A percentile compares a stretch with the other conserved stretches of the same genome.
These are phyloP conservation scores for Phytophthora quininea DNA, from an alignment of 352 stramenopile genomes.

Conservation along the genomic window DNA sequence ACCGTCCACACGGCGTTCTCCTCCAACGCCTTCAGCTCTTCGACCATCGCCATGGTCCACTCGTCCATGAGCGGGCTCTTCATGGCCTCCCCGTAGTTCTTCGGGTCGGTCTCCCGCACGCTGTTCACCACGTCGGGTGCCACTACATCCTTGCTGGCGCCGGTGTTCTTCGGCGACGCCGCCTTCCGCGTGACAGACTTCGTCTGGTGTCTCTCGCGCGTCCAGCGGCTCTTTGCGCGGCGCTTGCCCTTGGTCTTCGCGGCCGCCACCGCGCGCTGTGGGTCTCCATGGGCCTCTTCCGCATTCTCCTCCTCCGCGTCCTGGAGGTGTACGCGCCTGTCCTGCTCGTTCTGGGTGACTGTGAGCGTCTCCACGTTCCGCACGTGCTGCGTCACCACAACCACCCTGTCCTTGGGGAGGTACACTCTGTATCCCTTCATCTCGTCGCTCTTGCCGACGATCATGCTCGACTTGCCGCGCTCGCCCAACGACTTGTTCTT, in stretches of 20 bases:
- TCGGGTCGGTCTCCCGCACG: constrained; percentile 6
- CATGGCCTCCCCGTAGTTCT: constrained; percentile 24
- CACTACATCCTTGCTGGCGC: background rate
- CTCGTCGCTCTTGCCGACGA: constrained; percentile 19
- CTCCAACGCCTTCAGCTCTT: background rate
- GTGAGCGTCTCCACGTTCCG: constrained; percentile 8
- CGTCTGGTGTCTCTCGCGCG: constrained; percentile 32
- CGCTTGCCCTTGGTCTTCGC: background rate
- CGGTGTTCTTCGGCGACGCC: background rate
- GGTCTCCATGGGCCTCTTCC: background rate
- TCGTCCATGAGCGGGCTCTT: constrained; percentile 1
- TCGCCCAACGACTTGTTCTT: constrained; percentile 11
- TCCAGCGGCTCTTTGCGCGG: constrained; percentile 14
- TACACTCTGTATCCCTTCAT: constrained; percentile 23
- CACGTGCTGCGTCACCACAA: constrained; percentile 7
- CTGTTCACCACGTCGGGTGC: constrained; percentile 3
- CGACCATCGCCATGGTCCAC: background rate
- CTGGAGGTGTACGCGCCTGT: background rate
- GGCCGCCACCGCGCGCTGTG: background rate
- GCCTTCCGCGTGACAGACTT: constrained; percentile 28
- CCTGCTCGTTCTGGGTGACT: constrained; percentile 1
- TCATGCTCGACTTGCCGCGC: constrained; percentile 9
- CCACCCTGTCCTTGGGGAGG: constrained; percentile 9
- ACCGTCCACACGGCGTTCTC: constrained; percentile 10
- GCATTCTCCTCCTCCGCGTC: constrained; percentile 15